These are phyloP conservation scores for Toxicodendron radicans DNA, from an alignment of 345 rosid species.

Conservation along the genomic window DNA sequence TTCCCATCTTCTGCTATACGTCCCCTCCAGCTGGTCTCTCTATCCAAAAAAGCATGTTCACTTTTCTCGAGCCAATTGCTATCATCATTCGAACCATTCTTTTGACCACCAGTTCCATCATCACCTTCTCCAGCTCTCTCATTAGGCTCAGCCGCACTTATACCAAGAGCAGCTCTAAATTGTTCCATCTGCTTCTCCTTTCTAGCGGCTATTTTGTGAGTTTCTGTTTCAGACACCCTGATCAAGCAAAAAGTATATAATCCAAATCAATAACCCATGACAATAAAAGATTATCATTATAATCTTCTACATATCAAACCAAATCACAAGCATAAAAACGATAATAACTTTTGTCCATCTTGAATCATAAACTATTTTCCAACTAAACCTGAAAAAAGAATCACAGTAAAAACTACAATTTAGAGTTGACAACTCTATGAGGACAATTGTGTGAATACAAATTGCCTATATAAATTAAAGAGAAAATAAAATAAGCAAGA, in stretches of 20 bases:
- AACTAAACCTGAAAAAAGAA: neutral
- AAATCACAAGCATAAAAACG: neutral
- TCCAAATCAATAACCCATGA: neutral
- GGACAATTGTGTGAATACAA: no score
- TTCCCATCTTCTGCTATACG: constrained; percentile 34
- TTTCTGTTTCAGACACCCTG: constrained; percentile 79
- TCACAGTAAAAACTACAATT: neutral
- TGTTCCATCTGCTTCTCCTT: constrained; percentile 94
- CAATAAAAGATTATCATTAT: neutral
- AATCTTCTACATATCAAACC: neutral
- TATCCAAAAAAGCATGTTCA: constrained; percentile 73
- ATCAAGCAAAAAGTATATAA: neutral
- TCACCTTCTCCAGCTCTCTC: constrained; percentile 39
- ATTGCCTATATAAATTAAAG: neutral
- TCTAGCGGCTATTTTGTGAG: constrained; percentile 92
- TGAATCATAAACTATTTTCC: no score
- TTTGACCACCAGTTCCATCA: constrained; percentile 28
- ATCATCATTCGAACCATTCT: constrained; percentile 37
- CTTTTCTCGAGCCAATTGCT: constrained; percentile 42
- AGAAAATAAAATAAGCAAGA: neutral
- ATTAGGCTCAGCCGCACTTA: constrained; percentile 30
- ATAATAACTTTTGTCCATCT: neutral
- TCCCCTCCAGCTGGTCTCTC: constrained; percentile 53
- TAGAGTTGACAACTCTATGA: neutral
- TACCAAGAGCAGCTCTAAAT: constrained; percentile 81